Evolutionary conservation across 768 basidiomycete genomes (phyloP), one percentile per base, ranked within the genome.

Genomic region (Suillus hirtellus): DNA sequence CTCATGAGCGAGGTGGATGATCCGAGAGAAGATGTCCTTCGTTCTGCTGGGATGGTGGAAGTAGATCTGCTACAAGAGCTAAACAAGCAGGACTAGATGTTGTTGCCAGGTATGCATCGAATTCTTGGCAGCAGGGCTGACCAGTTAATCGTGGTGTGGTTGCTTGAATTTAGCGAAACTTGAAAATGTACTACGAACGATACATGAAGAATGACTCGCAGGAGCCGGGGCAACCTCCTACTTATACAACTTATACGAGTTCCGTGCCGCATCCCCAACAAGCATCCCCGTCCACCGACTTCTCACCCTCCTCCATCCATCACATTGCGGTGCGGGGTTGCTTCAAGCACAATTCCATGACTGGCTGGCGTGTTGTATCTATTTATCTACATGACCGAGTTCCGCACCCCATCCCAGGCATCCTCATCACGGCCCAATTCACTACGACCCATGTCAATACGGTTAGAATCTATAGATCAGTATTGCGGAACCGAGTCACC

Each of bases 41-140:
- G 64, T 44, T 21, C 50, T 19, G 64, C 21, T 17, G 64, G 67
- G 15, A 68, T 66, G 64, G 63, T 68, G 15, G n/a, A 59, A 5
- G 37, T 63, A 38, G 21, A 56, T 17, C 21, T 56, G 21, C 17
- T 59, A 49, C 35, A 50, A 60, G 24, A 50, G 49, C 37, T 37
- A 19, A 12, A 40, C 8, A 35, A 1, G 4, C 3, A 31, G 52
- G 34, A n/a, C 31, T 52, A 52, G 17, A 9, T 4, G 34, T 21
- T 21, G 44, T 21, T 44, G 43, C 19, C 21, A 24, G 27, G 49
- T 50, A 31, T 3, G 50, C 50, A 31, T 52, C 50, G 27, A 31
- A 31, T 17, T 31, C 27, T 52, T 27, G 17, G 24, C 27, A 52
- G 50, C 50, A 17, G 27, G 50, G 10, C 50, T 47, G 21, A 24